Evolutionary conservation across 805 yeast species (phyloP).

Genomic region (Clavispora fructus): DNA sequence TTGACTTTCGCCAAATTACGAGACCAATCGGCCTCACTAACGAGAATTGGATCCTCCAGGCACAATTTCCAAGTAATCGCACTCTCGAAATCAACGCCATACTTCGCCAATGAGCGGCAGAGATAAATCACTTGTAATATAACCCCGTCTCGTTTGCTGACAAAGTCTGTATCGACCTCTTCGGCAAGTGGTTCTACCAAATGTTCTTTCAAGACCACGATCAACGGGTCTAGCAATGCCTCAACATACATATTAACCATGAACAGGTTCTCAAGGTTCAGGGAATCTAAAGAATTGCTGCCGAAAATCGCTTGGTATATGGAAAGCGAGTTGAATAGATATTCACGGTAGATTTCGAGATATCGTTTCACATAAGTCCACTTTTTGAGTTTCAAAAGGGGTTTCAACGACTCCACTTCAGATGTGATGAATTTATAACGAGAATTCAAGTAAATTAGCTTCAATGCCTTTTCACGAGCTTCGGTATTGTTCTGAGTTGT

Average conservation of each 20-base stretch:
- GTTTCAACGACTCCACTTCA: constrained; percentile 54
- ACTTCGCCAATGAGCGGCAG: constrained; percentile 74
- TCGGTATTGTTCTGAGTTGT: constrained; percentile 1
- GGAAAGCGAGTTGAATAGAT: constrained; percentile 66
- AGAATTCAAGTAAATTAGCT: constrained; percentile 59
- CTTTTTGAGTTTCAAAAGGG: constrained; percentile 47
- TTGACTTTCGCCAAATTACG: constrained; percentile 31
- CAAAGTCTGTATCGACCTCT: constrained; percentile 25
- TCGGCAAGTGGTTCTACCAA: constrained; percentile 15
- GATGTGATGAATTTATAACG: constrained; percentile 61
- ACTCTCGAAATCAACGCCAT: constrained; percentile 65
- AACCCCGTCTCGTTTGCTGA: constrained; percentile 53
- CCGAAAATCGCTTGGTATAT: constrained; percentile 59
- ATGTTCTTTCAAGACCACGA: constrained; percentile 18
- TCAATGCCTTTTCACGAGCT: constrained; percentile 22
- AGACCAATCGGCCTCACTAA: constrained; percentile 31
- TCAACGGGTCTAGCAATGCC: constrained; percentile 23
- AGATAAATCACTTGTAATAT: constrained; percentile 83
- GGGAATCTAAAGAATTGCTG: constrained; percentile 13
- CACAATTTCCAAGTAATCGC: constrained; percentile 41
- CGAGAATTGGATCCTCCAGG: constrained; percentile 15
- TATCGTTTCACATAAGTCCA: constrained; percentile 69
- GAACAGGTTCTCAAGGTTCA: constrained; percentile 12
- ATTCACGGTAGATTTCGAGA: constrained; percentile 82
- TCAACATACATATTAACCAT: constrained; percentile 26